Evolutionary conservation across 192 early-diverging fungal genomes (phyloP).

Genomic region (Endogone sp.): DNA sequence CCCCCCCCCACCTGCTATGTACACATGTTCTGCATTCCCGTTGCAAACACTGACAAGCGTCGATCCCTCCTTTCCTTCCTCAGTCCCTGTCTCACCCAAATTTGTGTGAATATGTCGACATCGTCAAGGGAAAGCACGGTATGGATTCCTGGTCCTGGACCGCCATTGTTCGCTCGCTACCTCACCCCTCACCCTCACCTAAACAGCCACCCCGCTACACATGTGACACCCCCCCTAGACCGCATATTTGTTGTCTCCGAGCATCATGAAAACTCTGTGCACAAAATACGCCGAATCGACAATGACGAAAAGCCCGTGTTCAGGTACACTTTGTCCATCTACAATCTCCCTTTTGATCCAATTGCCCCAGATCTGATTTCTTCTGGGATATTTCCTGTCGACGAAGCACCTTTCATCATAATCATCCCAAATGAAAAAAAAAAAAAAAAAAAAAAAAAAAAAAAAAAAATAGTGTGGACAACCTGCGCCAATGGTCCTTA

Average conservation of each 20-base stretch:
- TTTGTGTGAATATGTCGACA: slow-evolving; percentile 61
- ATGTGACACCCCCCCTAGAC: too few species aligned
- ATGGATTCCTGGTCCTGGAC: too few species aligned
- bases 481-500: slow-evolving; percentile 40
- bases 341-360: neutral
- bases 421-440: too few species aligned
- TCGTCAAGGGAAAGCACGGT: slow-evolving; percentile 60
- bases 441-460: too few species aligned
- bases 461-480: slow-evolving; percentile 19
- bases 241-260: slow-evolving; percentile 55
- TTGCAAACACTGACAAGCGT: too few species aligned
- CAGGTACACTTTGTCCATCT: neutral
- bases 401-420: neutral
- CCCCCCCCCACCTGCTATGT: too few species aligned
- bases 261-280: slow-evolving; percentile 17
- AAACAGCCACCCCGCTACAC: neutral
- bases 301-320: too few species aligned
- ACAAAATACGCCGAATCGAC: neutral
- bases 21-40: too few species aligned
- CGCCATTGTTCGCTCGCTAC: too few species aligned
- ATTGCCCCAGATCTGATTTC: neutral
- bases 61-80: too few species aligned
- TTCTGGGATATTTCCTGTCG: neutral
- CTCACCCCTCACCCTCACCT: neutral
- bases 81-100: slow-evolving; percentile 55